Evolutionary conservation across 2,329 filamentous ascomycete genomes (phyloP).

Genomic region (Calonectria ilicicola): DNA sequence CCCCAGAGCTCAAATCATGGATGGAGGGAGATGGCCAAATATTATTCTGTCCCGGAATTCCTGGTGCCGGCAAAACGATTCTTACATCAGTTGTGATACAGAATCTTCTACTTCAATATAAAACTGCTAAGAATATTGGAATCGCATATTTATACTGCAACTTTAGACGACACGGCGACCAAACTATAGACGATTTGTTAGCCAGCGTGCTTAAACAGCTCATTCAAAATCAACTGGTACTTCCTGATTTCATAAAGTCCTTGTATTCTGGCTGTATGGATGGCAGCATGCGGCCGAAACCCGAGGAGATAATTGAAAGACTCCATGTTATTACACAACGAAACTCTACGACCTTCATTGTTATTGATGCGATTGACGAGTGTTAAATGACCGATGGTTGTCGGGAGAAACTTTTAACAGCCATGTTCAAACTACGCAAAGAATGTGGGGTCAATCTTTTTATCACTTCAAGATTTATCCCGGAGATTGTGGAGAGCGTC

Average conservation of each 20-base stretch:
- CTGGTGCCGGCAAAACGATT: background rate
- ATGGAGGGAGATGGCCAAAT: background rate
- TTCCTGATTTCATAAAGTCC: background rate
- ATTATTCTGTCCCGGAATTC: background rate
- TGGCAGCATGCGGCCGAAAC: background rate
- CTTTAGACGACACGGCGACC: slow-evolving; percentile 21
- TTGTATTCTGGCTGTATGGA: background rate
- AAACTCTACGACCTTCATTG: background rate
- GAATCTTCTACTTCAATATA: background rate
- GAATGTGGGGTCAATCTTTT: background rate
- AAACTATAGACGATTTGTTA: slow-evolving; percentile 40
- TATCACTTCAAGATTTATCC: background rate
- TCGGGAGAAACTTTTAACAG: background rate
- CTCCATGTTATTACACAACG: background rate
- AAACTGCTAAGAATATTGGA: background rate
- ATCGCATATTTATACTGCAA: background rate
- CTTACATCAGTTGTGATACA: background rate
- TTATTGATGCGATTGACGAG: slow-evolving; percentile 14
- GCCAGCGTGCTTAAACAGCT: slow-evolving; percentile 50
- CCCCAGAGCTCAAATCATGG: background rate
- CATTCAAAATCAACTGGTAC: slow-evolving; percentile 18
- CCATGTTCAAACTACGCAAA: slow-evolving; percentile 11
- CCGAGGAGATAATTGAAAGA: slow-evolving; percentile 10
- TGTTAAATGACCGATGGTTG: background rate
- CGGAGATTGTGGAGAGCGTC: slow-evolving; percentile 7